Conservation (phyloP, 2,329 filamentous ascomycete genomes). For the Knufia petricola region DNA sequence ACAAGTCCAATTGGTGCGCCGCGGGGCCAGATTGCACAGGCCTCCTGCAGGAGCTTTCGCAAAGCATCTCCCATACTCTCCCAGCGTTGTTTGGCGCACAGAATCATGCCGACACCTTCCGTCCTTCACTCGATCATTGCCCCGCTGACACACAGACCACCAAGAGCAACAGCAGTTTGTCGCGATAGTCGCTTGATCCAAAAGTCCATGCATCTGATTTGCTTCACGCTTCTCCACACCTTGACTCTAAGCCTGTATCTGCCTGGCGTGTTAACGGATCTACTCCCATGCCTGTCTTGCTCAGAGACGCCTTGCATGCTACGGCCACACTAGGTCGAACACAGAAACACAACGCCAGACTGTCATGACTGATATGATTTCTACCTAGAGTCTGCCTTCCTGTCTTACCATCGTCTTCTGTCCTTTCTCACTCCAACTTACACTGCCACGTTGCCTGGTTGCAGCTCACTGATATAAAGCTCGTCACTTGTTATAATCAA, state of each 20-base stretch:
- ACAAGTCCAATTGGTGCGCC: neutral
- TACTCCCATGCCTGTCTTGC: neutral
- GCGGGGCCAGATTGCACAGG: neutral
- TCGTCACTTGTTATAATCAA: neutral
- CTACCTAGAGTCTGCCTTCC: conserved; percentile 10
- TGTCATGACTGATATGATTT: conserved; percentile 1
- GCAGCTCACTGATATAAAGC: neutral
- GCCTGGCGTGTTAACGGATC: conserved; percentile 4
- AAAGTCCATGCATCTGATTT: neutral
- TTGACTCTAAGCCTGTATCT: conserved; percentile 1
- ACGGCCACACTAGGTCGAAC: neutral
- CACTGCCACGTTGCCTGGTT: neutral
- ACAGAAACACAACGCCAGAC: neutral
- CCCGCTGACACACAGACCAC: neutral
- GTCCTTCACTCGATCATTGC: neutral
- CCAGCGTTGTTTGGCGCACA: too few species aligned
- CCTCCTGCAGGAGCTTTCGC: neutral
- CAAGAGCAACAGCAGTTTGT: neutral
- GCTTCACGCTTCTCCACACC: neutral
- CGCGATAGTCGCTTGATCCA: neutral
- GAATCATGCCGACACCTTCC: too few species aligned
- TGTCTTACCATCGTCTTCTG: conserved; percentile 5
- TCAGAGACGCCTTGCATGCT: conserved; percentile 6
- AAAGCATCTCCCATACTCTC: too few species aligned
- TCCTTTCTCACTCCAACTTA: neutral